Conservation (phyloP, 2,329 filamentous ascomycete genomes). For the Sclerotinia subarctica region DNA sequence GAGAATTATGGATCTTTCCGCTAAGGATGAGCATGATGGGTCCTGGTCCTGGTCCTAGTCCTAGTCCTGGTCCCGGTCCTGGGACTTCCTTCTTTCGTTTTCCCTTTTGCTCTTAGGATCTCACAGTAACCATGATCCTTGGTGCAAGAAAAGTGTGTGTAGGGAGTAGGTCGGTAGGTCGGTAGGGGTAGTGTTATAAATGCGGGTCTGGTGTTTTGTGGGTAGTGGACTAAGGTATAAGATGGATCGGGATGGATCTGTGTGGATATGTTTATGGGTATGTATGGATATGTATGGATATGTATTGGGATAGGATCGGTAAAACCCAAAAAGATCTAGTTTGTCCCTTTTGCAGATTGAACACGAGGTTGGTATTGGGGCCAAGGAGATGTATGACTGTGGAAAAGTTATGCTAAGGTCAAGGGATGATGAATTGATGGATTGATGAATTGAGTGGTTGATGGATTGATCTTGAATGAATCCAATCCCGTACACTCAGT, state of each 20-base stretch:
- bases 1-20: conserved; percentile 14
- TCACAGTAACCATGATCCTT: neutral
- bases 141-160: neutral
- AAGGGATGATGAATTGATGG: neutral
- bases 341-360: neutral
- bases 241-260: neutral
- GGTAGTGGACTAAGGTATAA: neutral
- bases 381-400: neutral
- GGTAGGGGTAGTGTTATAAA: neutral
- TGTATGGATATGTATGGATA: neutral
- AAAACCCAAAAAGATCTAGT: neutral
- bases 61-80: too few relatives aligned
- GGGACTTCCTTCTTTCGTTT: neutral
- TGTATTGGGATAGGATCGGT: neutral
- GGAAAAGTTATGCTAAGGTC: neutral
- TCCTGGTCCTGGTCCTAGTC: too few relatives aligned
- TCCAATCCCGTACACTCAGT: neutral
- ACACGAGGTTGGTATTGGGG: neutral
- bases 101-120: neutral
- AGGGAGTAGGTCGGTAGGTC: neutral
- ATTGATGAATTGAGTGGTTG: neutral
- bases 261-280: too few relatives aligned
- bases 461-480: neutral
- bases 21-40: conserved; percentile 1
- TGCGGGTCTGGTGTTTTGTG: neutral